Evolutionary conservation across 2,329 filamentous ascomycete species (phyloP).

Genomic region (Fusarium sp.): DNA sequence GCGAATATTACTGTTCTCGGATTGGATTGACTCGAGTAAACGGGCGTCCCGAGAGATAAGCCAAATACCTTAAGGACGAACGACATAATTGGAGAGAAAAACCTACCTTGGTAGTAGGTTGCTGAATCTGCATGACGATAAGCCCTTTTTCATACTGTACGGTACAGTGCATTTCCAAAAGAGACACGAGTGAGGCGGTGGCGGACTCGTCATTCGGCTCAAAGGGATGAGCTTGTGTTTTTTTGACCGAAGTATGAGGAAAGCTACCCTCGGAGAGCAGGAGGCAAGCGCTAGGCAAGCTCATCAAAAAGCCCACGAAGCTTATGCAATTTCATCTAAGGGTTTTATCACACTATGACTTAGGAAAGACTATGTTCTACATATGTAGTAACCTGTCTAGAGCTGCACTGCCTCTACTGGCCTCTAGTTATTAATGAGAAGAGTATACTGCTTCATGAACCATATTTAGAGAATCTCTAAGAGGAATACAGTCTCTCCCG

Average conservation of each 20-base stretch:
- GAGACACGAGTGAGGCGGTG: conserved; percentile 39
- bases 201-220: conserved; percentile 40
- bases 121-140: conserved; percentile 29
- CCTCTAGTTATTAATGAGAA: background rate
- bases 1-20: background rate
- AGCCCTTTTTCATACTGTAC: conserved; percentile 33
- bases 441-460: background rate
- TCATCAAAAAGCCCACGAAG: background rate
- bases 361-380: background rate
- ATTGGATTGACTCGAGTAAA: conserved; percentile 26
- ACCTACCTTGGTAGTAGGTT: background rate
- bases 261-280: background rate
- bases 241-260: conserved; percentile 9
- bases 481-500: background rate
- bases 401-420: background rate
- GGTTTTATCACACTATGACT: background rate
- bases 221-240: conserved; percentile 31
- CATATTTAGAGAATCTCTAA: background rate
- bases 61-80: conserved; percentile 11
- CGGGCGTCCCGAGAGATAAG: conserved; percentile 38
- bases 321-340: background rate
- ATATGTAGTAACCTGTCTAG: background rate
- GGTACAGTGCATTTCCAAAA: conserved; percentile 12
- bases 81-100: conserved; percentile 4
- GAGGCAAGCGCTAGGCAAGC: background rate